Evolutionary conservation across 495 filamentous ascomycete species (phyloP).

Genomic region (Xylaria venustula): DNA sequence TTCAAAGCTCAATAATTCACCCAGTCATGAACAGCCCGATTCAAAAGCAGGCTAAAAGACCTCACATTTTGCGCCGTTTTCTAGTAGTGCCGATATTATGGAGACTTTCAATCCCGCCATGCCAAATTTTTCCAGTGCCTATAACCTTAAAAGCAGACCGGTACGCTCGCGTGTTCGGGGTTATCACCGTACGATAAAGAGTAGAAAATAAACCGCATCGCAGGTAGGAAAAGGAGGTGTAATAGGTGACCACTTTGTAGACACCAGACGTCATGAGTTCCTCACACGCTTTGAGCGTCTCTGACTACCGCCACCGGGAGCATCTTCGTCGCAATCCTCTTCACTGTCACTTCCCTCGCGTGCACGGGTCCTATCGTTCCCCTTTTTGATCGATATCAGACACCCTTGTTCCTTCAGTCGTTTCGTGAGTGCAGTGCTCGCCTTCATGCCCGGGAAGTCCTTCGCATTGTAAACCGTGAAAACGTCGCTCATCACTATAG

Average conservation of each 20-base stretch:
- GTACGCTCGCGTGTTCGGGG: background rate
- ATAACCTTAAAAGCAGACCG: slow-evolving; percentile 1
- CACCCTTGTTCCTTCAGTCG: slow-evolving; percentile 71
- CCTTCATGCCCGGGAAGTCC: slow-evolving; percentile 92
- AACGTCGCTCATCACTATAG: slow-evolving; percentile 67
- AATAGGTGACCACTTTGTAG: background rate
- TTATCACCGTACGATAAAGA: background rate
- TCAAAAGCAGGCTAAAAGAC: background rate
- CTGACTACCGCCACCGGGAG: slow-evolving; percentile 11
- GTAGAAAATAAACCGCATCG: background rate
- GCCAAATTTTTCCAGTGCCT: slow-evolving; percentile 7
- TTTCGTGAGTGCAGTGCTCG: slow-evolving; percentile 67
- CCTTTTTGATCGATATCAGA: slow-evolving; percentile 78
- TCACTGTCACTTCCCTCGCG: slow-evolving; percentile 51
- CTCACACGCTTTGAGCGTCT: slow-evolving; percentile 24
- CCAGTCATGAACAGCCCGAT: background rate
- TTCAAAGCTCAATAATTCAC: background rate
- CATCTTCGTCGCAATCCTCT: slow-evolving; percentile 36
- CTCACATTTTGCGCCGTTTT: slow-evolving; percentile 7
- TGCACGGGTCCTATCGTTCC: slow-evolving; percentile 59
- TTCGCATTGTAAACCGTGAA: slow-evolving; percentile 95
- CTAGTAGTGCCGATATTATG: slow-evolving; percentile 9
- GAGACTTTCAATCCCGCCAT: slow-evolving; percentile 1
- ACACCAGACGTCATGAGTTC: slow-evolving; percentile 15
- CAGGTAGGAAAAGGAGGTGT: background rate